Percentiles rank a stretch among this genome's conserved stretches.
Conservation (phyloP, 805 yeast genomes). For the Yamadazyma phyllophila region DNA sequence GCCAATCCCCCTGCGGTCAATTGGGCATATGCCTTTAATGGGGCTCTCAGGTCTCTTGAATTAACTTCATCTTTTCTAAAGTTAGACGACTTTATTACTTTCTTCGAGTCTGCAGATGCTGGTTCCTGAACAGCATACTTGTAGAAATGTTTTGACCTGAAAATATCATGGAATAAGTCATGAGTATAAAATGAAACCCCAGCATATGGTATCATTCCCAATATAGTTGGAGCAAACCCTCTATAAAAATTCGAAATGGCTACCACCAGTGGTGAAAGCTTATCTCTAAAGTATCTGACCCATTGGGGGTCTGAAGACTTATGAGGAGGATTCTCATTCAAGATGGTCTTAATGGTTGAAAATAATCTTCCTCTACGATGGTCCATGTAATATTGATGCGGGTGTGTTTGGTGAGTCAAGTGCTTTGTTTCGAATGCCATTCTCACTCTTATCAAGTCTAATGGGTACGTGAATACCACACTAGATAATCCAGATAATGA, state of each 20-base stretch:
- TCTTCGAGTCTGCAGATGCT: slow-evolving; percentile 15
- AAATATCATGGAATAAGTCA: slow-evolving; percentile 83
- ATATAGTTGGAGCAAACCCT: slow-evolving; percentile 89
- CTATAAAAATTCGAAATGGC: slow-evolving; percentile 75
- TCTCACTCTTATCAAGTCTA: slow-evolving; percentile 86
- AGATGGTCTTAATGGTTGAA: slow-evolving; percentile 32
- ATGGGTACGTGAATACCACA: slow-evolving; percentile 87
- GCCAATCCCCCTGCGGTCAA: slow-evolving; percentile 93
- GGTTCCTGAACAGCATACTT: slow-evolving; percentile 45
- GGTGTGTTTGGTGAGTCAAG: slow-evolving; percentile 25
- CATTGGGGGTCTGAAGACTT: slow-evolving; percentile 33
- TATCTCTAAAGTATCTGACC: slow-evolving; percentile 33
- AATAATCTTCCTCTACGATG: slow-evolving; percentile 29
- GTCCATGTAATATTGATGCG: slow-evolving; percentile 24
- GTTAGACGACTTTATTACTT: slow-evolving; percentile 5
- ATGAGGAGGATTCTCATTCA: slow-evolving; percentile 37
- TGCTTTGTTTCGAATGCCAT: slow-evolving; percentile 80
- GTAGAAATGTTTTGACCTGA: slow-evolving; percentile 59
- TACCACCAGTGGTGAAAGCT: slow-evolving; percentile 29
- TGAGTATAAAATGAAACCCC: slow-evolving; percentile 96
- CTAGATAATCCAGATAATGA: slow-evolving; percentile 85
- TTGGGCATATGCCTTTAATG: slow-evolving; percentile 89
- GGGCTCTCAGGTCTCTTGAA: slow-evolving; percentile 50
- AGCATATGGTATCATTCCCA: slow-evolving; percentile 97
- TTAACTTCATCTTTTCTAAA: slow-evolving; percentile 19